These are phyloP conservation scores for Tolypocladium amazonense DNA, from an alignment of 2,329 filamentous ascomycete species.

Conservation along the genomic window DNA sequence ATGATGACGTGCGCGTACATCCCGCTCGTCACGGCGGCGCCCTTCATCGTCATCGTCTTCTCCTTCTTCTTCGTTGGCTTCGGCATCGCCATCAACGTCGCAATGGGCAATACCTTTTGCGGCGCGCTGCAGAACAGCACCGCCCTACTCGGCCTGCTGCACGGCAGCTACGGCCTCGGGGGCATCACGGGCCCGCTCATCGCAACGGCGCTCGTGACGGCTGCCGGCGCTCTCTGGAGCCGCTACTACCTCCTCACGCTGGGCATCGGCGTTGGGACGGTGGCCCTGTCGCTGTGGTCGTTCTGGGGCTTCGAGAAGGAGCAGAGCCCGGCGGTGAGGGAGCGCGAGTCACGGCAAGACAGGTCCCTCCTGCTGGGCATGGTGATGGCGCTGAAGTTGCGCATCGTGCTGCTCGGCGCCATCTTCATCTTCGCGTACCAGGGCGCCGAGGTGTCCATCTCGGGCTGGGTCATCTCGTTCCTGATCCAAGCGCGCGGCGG, in stretches of 20 bases:
- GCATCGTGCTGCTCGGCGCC: slow-evolving; percentile 61
- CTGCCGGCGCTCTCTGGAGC: slow-evolving; percentile 50
- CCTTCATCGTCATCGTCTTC: slow-evolving; percentile 56
- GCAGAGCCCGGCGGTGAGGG: slow-evolving; percentile 23
- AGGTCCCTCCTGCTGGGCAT: slow-evolving; percentile 26
- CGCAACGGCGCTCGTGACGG: slow-evolving; percentile 61
- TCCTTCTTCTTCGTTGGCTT: slow-evolving; percentile 60
- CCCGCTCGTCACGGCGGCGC: slow-evolving; percentile 55
- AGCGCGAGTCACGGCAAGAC: slow-evolving; percentile 10
- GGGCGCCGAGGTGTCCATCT: slow-evolving; percentile 73
- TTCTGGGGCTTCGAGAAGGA: slow-evolving; percentile 65
- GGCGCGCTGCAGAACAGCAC: slow-evolving; percentile 43
- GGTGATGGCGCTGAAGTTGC: slow-evolving; percentile 36
- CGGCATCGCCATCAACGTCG: slow-evolving; percentile 43
- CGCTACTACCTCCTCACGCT: slow-evolving; percentile 63
- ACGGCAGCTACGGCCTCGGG: slow-evolving; percentile 58
- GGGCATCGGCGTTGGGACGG: slow-evolving; percentile 43
- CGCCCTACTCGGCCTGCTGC: slow-evolving; percentile 47
- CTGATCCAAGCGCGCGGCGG: slow-evolving; percentile 63
- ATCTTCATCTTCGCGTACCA: slow-evolving; percentile 82
- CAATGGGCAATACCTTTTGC: slow-evolving; percentile 49
- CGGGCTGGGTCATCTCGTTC: slow-evolving; percentile 81
- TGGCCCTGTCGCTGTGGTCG: slow-evolving; percentile 51
- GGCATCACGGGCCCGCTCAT: slow-evolving; percentile 60
- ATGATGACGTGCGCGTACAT: slow-evolving; percentile 52